Evolutionary conservation across 805 yeast genomes (phyloP).

Genomic region (Metschnikowia lachancei): DNA sequence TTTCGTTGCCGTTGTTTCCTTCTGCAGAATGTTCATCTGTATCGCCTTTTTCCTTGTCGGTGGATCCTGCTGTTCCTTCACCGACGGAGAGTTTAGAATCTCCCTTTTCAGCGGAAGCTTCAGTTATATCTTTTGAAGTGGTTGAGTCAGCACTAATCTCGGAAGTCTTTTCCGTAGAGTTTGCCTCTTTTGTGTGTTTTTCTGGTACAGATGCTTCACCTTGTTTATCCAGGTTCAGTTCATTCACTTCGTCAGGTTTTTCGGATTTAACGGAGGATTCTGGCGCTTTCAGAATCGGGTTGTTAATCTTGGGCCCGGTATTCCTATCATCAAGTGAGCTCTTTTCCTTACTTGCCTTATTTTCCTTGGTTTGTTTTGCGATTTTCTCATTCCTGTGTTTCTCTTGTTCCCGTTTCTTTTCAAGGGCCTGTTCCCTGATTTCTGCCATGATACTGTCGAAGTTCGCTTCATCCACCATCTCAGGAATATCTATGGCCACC

Average conservation of each 20-base stretch:
- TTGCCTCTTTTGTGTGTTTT: not conserved
- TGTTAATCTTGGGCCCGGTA: not conserved
- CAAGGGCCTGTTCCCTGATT: constrained; percentile 25
- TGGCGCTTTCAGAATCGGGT: not conserved
- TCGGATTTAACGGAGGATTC: not conserved
- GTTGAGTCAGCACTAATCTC: not conserved
- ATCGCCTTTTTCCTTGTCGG: not conserved
- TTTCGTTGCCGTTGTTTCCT: no score
- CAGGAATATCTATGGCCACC: constrained; percentile 66
- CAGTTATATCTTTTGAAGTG: not conserved
- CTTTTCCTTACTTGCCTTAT: not conserved
- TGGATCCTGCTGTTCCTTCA: not conserved
- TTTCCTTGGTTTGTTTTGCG: constrained; percentile 1
- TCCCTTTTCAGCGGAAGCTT: not conserved
- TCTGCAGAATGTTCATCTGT: not conserved
- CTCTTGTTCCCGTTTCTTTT: constrained; percentile 1
- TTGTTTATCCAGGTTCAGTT: not conserved
- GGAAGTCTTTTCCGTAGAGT: not conserved
- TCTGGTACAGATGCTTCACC: not conserved
- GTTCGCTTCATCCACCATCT: constrained; percentile 57
- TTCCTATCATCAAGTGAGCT: not conserved
- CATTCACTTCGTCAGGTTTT: not conserved
- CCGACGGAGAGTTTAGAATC: not conserved
- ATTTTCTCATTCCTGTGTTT: not conserved
- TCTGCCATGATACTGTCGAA: constrained; percentile 52